Percentiles rank a stretch among this genome's conserved stretches.
phyloP scores from a whole-genome alignment of 2,329 filamentous ascomycete species.

The Apiospora aurea region DNA sequence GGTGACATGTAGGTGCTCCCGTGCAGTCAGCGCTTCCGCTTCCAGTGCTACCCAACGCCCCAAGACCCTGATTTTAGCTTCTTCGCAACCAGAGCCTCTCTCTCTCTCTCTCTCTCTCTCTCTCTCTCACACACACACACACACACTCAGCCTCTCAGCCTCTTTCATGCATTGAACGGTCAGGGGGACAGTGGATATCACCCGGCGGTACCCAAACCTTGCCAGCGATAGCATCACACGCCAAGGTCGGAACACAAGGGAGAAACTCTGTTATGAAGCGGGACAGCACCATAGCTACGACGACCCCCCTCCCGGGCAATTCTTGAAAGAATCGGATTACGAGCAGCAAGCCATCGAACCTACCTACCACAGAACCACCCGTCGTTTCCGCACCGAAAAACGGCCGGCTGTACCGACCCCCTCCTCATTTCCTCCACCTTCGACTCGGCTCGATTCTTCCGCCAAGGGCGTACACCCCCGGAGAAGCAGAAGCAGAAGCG shows the following conservation, averaged over 20 bases:
- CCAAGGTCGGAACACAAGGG: constrained; percentile 5
- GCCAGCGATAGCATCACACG: background rate
- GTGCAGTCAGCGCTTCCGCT: background rate
- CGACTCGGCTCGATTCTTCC: background rate
- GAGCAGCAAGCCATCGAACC: background rate
- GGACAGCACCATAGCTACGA: background rate
- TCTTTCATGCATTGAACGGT: constrained; percentile 8
- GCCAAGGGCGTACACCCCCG: background rate
- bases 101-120: background rate
- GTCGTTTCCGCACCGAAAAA: background rate
- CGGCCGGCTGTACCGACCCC: background rate
- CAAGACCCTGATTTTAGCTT: constrained; percentile 16
- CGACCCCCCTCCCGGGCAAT: background rate
- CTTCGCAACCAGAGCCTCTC: constrained; percentile 1
- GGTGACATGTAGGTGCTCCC: background rate
- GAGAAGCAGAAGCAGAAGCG: background rate
- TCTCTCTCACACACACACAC: too few species aligned
- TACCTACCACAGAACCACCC: background rate
- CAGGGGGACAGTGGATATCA: constrained; percentile 8
- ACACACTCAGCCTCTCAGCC: constrained; percentile 6
- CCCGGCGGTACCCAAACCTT: background rate
- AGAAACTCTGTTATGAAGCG: background rate
- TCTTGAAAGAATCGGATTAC: background rate
- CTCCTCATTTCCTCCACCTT: background rate
- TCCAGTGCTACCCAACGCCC: background rate